Evolutionary conservation across 345 rosid species (phyloP).

Genomic region (Geranium rotundifolium): DNA sequence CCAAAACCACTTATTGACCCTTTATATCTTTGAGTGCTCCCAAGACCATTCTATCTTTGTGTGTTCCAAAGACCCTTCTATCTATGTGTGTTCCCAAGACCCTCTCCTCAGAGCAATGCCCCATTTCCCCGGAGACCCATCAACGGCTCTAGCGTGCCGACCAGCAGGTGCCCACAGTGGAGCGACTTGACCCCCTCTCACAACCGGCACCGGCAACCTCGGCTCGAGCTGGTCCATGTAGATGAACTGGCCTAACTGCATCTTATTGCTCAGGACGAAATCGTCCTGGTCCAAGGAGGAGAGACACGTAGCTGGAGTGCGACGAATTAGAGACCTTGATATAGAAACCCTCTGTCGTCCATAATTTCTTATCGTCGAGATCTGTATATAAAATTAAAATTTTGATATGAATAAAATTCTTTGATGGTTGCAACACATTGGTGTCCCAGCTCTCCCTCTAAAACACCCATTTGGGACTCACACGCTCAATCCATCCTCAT

Average conservation of each 20-base stretch:
- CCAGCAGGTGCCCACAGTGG: slow-evolving; percentile 78
- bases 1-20: too few relatives aligned
- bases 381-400: too few relatives aligned
- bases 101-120: slow-evolving; percentile 54
- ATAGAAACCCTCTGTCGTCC: slow-evolving; percentile 83
- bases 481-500: too few relatives aligned
- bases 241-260: slow-evolving; percentile 93
- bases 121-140: slow-evolving; percentile 52
- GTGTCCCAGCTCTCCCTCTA: too few relatives aligned
- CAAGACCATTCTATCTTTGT: too few relatives aligned
- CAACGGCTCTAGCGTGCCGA: slow-evolving; percentile 82
- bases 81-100: slow-evolving; percentile 95
- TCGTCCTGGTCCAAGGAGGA: slow-evolving; percentile 86
- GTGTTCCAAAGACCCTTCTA: too few relatives aligned
- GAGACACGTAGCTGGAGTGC: slow-evolving; percentile 74
- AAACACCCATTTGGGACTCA: too few relatives aligned
- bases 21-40: too few relatives aligned
- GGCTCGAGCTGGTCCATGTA: slow-evolving; percentile 79
- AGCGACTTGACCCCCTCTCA: slow-evolving; percentile 71
- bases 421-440: too few relatives aligned
- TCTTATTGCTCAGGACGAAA: slow-evolving; percentile 64
- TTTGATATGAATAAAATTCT: too few relatives aligned
- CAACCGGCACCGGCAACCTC: slow-evolving; percentile 80
- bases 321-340: slow-evolving; percentile 91
- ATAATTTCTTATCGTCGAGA: slow-evolving; percentile 86